Base-by-base conservation (phyloP, 2,329 filamentous ascomycete species). In the Aspergillus thermomutatus region DNA sequence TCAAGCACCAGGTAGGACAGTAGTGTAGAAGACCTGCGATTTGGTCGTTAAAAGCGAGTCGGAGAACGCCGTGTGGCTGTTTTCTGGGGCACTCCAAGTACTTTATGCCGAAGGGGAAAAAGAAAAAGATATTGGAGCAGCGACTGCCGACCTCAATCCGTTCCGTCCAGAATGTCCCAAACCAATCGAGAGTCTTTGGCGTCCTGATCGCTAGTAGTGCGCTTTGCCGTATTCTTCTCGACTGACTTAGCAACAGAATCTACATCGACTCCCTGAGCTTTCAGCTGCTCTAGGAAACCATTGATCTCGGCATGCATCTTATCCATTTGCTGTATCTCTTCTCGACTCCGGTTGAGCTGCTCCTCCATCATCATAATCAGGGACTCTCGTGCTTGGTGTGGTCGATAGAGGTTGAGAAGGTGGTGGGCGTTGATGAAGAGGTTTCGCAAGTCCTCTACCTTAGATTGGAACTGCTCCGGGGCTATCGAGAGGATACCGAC, bases 341-440 rank as follows among this genome's bases (percentile, higher is more conserved):
- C 83, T 63, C 83, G 84, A 54, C 87, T 88, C 64, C 80, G 82
- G 64, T 90, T 86, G 28, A 96, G 77, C 67, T 93, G 89, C 63
- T 89, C 87, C 75, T 96, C 90, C 89, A 97, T 92, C 79, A 93
- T 84, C 63, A 88, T 77, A 31, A 96, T 96, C 56, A 96, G 79
- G 27, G 88, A 92, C 77, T 97, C 92, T 47, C 93, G 80, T 25
- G 92, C 92, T 76, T 97, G 93, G 71, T 97, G 92, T 9, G 92
- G 92, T 31, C 93, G 84, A 75, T 96, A 97, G 73, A 96, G 88
- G 73, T 99, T 99, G 63, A 97, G 86, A 53, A 96, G 82, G 68
- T 95, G 91, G 75, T 97, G 92, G 68, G 95, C 89, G 72, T 97
- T 97, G 72, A 93, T 87, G 61, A 96, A 88, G 27, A 97, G 78